Evolutionary conservation across 2,329 filamentous ascomycete genomes (phyloP).

Genomic region (Thielaviopsis euricoi): DNA sequence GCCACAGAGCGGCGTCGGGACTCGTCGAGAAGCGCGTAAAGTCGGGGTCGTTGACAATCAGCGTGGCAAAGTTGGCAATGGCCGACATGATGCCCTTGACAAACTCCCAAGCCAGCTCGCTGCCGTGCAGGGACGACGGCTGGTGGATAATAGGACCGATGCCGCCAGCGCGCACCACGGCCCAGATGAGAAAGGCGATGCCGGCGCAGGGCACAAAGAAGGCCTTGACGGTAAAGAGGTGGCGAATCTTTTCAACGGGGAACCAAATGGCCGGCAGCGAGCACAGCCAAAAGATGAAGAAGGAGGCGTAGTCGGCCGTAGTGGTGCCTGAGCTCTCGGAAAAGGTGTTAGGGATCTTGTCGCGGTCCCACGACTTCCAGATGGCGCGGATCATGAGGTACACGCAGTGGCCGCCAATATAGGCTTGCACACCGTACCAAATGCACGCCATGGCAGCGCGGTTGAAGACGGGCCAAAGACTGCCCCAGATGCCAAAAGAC

Average conservation of each 20-base stretch:
- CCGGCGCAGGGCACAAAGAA: constrained; percentile 71
- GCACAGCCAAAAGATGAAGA: constrained; percentile 72
- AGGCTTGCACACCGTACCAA: constrained; percentile 76
- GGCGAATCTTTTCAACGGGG: constrained; percentile 73
- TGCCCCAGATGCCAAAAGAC: constrained; percentile 80
- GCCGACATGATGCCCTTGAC: constrained; percentile 76
- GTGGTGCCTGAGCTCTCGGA: constrained; percentile 47
- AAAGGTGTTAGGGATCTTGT: constrained; percentile 51
- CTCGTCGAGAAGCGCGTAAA: constrained; percentile 70
- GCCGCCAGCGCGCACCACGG: constrained; percentile 63
- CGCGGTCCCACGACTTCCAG: constrained; percentile 50
- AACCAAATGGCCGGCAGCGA: constrained; percentile 79
- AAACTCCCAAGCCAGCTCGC: constrained; percentile 61
- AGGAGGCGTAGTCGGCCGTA: constrained; percentile 61
- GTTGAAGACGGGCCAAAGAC: constrained; percentile 78
- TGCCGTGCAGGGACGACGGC: constrained; percentile 44
- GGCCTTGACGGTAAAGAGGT: constrained; percentile 82
- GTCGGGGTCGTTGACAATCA: constrained; percentile 71
- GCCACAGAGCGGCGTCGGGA: constrained; percentile 61
- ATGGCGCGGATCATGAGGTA: constrained; percentile 80
- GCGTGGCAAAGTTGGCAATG: constrained; percentile 78
- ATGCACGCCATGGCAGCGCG: constrained; percentile 75
- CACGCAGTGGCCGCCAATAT: constrained; percentile 73
- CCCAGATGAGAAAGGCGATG: constrained; percentile 76
- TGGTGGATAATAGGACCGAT: constrained; percentile 70